These are phyloP conservation scores for Sungouiozyma ichnusensis DNA, from an alignment of 805 yeast genomes.

Conservation along the genomic window DNA sequence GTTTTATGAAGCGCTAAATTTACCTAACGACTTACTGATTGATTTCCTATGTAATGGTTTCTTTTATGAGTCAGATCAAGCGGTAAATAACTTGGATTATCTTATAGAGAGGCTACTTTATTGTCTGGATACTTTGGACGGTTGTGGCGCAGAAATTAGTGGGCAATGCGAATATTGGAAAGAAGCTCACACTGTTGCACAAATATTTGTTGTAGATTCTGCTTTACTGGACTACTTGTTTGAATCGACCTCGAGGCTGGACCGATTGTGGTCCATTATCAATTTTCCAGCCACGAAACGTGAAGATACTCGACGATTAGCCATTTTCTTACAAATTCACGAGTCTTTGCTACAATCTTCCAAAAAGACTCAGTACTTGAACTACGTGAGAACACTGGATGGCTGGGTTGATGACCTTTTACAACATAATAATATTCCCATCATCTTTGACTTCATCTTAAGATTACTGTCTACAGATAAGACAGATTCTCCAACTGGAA, in stretches of 20 bases:
- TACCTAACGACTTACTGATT: slow-evolving; percentile 31
- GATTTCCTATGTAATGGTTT: slow-evolving; percentile 43
- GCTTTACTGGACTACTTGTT: slow-evolving; percentile 85
- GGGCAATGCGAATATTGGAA: slow-evolving; percentile 7
- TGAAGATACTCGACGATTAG: slow-evolving; percentile 61
- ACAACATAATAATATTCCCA: slow-evolving; percentile 77
- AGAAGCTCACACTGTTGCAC: slow-evolving; percentile 39
- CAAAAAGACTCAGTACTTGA: slow-evolving; percentile 37
- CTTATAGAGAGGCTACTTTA: slow-evolving; percentile 21
- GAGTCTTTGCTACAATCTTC: slow-evolving; percentile 72
- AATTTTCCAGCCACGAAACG: slow-evolving; percentile 45
- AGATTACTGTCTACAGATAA: slow-evolving; percentile 89
- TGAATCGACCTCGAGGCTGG: slow-evolving; percentile 53
- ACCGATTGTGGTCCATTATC: slow-evolving; percentile 68
- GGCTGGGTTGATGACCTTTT: slow-evolving; percentile 54
- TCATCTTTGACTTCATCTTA: slow-evolving; percentile 81
- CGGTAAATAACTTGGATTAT: slow-evolving; percentile 24
- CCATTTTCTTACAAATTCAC: slow-evolving; percentile 77
- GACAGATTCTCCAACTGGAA: slow-evolving; percentile 79
- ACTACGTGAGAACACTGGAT: slow-evolving; percentile 35
- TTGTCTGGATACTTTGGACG: slow-evolving; percentile 18
- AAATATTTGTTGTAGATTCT: slow-evolving; percentile 67
- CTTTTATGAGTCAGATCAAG: slow-evolving; percentile 11
- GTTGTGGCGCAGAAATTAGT: not conserved
- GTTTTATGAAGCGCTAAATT: slow-evolving; percentile 29